phyloP scores from a whole-genome alignment of 139 green algal genomes.

The Ettlia oleoabundans region DNA sequence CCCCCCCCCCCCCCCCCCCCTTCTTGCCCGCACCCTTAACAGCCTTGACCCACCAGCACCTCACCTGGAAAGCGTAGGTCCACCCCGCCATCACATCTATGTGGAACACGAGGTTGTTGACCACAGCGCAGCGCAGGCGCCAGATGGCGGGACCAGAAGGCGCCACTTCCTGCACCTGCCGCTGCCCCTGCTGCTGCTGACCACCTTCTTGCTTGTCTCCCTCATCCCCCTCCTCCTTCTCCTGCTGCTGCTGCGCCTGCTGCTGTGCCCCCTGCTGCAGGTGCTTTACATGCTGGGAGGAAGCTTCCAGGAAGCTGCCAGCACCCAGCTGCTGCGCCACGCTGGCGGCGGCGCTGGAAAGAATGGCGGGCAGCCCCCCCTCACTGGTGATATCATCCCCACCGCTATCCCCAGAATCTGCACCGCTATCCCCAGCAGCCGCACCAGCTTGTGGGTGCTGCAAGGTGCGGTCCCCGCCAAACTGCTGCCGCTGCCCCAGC shows the following conservation, averaged over 20 bases:
- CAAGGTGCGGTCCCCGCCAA: no score
- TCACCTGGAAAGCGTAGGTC: constrained; percentile 30
- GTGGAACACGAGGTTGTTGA: constrained; percentile 30
- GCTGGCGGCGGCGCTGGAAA: neutral
- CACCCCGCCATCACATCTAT: constrained; percentile 31
- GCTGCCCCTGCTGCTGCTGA: neutral
- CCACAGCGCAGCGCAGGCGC: constrained; percentile 23
- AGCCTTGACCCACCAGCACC: neutral
- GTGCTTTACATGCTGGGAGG: neutral
- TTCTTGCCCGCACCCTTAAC: no score
- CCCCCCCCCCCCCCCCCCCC: no score
- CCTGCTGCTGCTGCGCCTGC: neutral
- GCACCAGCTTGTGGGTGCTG: neutral
- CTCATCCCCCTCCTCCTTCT: no score
- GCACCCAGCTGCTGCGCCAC: constrained; percentile 13
- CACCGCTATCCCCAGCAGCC: neutral
- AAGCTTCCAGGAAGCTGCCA: neutral
- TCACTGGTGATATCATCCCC: neutral
- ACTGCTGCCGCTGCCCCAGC: neutral
- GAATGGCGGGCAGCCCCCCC: neutral
- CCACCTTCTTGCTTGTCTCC: no score
- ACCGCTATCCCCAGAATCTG: neutral
- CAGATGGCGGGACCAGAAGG: neutral
- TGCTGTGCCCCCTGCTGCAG: neutral
- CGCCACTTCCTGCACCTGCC: neutral